Evolutionary conservation across 805 yeast genomes (phyloP), one percentile per base, ranked within the genome.

Genomic region (Clavispora carvajalis): DNA sequence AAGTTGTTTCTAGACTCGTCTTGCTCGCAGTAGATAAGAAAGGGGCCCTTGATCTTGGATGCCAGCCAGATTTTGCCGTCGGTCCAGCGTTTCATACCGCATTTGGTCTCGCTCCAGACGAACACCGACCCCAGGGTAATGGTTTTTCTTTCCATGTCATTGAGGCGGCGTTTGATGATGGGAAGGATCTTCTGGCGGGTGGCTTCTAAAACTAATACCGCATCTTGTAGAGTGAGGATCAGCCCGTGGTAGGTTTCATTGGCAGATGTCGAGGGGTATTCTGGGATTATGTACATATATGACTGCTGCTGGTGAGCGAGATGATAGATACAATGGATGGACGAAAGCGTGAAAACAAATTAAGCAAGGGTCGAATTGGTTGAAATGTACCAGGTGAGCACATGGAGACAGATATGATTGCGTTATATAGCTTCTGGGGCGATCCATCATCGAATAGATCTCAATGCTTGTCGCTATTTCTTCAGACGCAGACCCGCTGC

Each of bases 41-140:
- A 82, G 2, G 75, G 69, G 4, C 85, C 85, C 4, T 73, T 70
- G 1, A 84, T 88, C 43, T 88, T 69, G 0, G 85, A 77, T 2
- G 89, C 85, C 43, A 79, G 70, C 90, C 91, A 83, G 24, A 74
- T 69, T 46, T 75, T 74, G 15, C 90, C 87, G 53, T 83, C 91
- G 1, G 90, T 83, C 90, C 91, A 83, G 22, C 90, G 63, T 46
- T 79, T 74, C 79, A 84, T 81, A 13, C 80, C 83, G 33, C 85
- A 78, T 49, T 77, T 81, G 11, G 71, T 65, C 55, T 83, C 90
- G 55, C 79, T 82, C 89, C 89, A 83, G 7, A 82, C 74, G 51
- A 77, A 83, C 2, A 83, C 73, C 2, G 80, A 69, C 4, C 87
- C 87, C 7, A 79, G 69, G 16, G 60, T 59, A 31, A 84, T 81